Evolutionary conservation across 805 yeast species (phyloP), one percentile per base, ranked within the genome.

Genomic region (Suhomyces emberorum): DNA sequence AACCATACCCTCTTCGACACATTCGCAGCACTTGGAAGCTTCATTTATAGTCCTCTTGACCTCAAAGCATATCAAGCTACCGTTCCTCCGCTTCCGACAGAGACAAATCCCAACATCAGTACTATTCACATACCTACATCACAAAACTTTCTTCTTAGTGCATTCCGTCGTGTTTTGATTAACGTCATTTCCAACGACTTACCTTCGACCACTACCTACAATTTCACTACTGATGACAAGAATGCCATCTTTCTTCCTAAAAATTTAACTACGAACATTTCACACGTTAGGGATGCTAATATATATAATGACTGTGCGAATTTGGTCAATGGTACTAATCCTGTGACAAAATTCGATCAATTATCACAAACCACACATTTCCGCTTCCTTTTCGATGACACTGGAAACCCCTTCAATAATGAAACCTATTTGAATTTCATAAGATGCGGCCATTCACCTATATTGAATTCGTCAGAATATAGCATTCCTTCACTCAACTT

Each of bases 381-480:
- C 41, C 41, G 62, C 21, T 52, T 48, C 32, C 50, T 59, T 5
- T 18, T 50, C 7, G 81, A 80, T 44, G 43, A 56, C 19, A 47
- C 53, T 1, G 47, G 43, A 0, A 23, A 30, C 9, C 63, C 66
- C 1, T 81, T 75, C 49, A 56, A 72, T 0, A 44, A 61, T 11
- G 41, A 38, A 0, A 45, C 72, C 1, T 59, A 79, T 26, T 49
- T 52, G 26, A 45, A 59, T 2, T 66, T 67, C 29, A 53, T 79
- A 4, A 40, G 57, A 15, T 70, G 81, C 47, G 97, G 96, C 0
- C 73, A 64, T 35, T 70, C 85, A 0, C 88, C 95, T 0, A 69
- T 87, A 0, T 54, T 88, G 19, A 59, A 72, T 59, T 33, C 76
- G 44, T 44, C 69, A 9, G 21, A 51, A 2, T 35, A 37, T 16